These are phyloP conservation scores for Dacryopinax spathularia DNA, from an alignment of 768 basidiomycete genomes.

Conservation along the genomic window DNA sequence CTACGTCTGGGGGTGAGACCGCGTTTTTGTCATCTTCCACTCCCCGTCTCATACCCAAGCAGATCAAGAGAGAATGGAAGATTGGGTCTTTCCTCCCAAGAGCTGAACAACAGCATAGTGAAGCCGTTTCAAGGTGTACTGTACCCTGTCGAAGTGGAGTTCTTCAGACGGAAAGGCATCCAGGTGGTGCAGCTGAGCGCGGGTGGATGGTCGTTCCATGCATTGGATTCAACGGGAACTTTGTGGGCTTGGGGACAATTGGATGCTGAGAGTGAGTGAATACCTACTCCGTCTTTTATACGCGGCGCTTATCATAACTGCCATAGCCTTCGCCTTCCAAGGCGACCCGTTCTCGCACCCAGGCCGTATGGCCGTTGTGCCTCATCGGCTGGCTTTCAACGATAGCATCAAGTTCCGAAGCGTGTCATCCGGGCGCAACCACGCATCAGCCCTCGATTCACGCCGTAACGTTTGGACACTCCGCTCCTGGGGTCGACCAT, in stretches of 20 bases:
- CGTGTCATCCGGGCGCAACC: conserved; percentile 40
- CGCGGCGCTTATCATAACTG: conserved; percentile 3
- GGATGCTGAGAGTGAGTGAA: conserved; percentile 27
- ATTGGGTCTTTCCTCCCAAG: conserved; percentile 39
- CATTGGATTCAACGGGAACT: conserved; percentile 57
- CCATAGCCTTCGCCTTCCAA: conserved; percentile 22
- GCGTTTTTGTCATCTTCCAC: background rate
- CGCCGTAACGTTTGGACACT: conserved; percentile 57
- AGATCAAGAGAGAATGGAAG: conserved; percentile 53
- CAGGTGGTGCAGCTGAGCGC: conserved; percentile 61
- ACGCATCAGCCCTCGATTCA: conserved; percentile 51
- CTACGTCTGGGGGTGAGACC: conserved; percentile 47
- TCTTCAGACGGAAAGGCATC: conserved; percentile 32
- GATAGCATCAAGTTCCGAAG: conserved; percentile 4
- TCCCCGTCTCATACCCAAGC: background rate
- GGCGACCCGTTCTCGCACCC: conserved; percentile 45
- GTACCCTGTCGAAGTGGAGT: conserved; percentile 46
- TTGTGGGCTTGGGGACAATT: conserved; percentile 57
- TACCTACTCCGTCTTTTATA: background rate
- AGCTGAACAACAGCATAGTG: conserved; percentile 12
- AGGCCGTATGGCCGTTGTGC: conserved; percentile 31
- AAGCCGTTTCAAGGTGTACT: conserved; percentile 34
- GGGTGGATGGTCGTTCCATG: conserved; percentile 83
- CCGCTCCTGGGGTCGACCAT: conserved; percentile 63
- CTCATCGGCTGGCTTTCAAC: background rate